Percentiles rank a stretch among this genome's conserved stretches.
Conservation (phyloP, 2,329 filamentous ascomycete genomes). For the Colletotrichum navitas region DNA sequence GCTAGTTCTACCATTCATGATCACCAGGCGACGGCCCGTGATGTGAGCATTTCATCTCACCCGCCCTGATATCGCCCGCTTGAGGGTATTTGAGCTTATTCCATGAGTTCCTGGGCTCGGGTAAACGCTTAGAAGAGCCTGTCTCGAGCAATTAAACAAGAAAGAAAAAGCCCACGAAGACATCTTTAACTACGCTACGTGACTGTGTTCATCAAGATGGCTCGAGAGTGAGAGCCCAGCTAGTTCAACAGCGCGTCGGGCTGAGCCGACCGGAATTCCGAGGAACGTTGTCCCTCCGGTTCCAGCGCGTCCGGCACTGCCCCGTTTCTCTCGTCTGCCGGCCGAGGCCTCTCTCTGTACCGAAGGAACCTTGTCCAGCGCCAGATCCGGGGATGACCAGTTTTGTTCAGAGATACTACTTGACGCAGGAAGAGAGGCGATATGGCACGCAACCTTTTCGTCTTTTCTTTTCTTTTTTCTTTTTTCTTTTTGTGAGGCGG, state of each 20-base stretch:
- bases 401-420: neutral
- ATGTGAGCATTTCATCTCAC: neutral
- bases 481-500: too few species aligned
- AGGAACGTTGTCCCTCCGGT: neutral
- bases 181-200: neutral
- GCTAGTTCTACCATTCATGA: conserved; percentile 16
- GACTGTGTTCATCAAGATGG: neutral
- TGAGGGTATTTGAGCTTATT: neutral
- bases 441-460: too few species aligned
- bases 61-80: conserved; percentile 3
- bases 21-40: conserved; percentile 29
- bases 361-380: neutral
- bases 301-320: neutral
- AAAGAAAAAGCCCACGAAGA: neutral
- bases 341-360: neutral
- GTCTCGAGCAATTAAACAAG: conserved; percentile 1
- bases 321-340: neutral
- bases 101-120: conserved; percentile 17
- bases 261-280: neutral
- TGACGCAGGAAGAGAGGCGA: too few species aligned
- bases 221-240: too few species aligned
- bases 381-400: neutral
- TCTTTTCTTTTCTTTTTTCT: too few species aligned
- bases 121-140: conserved; percentile 32
- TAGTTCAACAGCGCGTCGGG: neutral